These are phyloP conservation scores for Piper betle DNA, from an alignment of 164 flowering plant genomes.

Conservation along the genomic window DNA sequence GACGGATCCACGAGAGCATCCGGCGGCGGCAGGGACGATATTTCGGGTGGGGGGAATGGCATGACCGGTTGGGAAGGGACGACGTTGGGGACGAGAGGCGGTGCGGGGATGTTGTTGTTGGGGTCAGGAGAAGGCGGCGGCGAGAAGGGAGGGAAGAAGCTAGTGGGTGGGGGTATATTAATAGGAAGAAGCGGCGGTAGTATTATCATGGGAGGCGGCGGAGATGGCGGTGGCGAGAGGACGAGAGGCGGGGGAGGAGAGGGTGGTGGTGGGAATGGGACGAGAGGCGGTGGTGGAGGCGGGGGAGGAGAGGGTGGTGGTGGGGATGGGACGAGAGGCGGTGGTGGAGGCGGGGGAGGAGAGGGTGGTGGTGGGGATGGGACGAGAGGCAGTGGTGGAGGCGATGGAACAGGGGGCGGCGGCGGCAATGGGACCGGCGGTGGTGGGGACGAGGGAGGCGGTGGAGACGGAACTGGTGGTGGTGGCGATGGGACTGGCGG, in stretches of 20 bases:
- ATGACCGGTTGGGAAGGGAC: no score
- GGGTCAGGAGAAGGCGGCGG: constrained; percentile 5
- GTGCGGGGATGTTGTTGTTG: not conserved
- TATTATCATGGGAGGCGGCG: constrained; percentile 10
- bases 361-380: no score
- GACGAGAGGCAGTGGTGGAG: not conserved
- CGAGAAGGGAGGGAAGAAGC: not conserved
- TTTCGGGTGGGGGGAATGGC: constrained; percentile 2
- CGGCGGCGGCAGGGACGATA: not conserved
- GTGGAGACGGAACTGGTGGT: not conserved
- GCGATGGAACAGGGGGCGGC: not conserved
- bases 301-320: no score
- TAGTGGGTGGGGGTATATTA: constrained; percentile 8
- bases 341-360: no score
- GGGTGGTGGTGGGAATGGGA: not conserved
- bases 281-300: constrained; percentile 1
- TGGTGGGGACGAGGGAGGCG: constrained; percentile 1
- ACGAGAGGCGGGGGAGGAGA: not conserved
- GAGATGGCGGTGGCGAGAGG: constrained; percentile 11
- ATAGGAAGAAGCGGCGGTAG: constrained; percentile 8
- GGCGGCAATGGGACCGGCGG: constrained; percentile 3
- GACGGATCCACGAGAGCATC: not conserved
- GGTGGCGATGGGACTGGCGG: constrained; percentile 1
- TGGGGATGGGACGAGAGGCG: constrained; percentile 5
- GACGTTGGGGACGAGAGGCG: not conserved